Evolutionary conservation across 2,329 filamentous ascomycete genomes (phyloP), one percentile per base, ranked within the genome.

Genomic region (Fusarium pseudocircinatum): DNA sequence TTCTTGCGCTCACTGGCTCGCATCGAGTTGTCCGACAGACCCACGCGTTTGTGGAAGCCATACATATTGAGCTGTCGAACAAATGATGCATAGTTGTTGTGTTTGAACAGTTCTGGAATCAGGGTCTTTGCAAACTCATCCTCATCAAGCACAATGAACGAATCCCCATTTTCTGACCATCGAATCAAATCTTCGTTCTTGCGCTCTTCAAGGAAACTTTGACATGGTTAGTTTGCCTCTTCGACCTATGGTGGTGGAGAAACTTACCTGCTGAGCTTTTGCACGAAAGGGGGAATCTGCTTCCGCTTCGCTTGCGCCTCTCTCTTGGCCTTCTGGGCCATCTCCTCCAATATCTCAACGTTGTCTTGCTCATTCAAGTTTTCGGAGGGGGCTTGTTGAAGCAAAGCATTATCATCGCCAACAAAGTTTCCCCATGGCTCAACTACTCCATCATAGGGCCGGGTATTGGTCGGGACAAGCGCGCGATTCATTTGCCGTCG

Each of bases 71-170:
- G 87, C 81, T 98, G 95, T 40, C 95, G 92, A 62, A 98, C 95
- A 80, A 98, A 98, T 74, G 95, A 97, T 52, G 95, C 95, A 83
- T 98, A 98, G 82, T 98, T 98, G 87, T 96, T 97, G 85, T 99
- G 96, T 83, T 99, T 99, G 88, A 99, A 99, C 71, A 98, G 91
- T 82, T 98, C 97, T 2, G 96, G 96, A 30, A 99, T 93, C 76
- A 99, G 92, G 42, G 94, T 94, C 84, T 98, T 98, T 26, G 96
- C 98, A 80, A 99, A 99, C 83, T 97, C 96, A 79, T 99, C 96
- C 83, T 99, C 96, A 79, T 99, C 96, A 14, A 98, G 85, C 7
- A 99, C 96, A 63, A 98, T 93, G 83, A 99, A 99, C 1, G 96
- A 98, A 79, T 97, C 95, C 36, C 96, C 96, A 79, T 96, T 94